A percentile compares a stretch with the other conserved stretches of the same genome.
Evolutionary conservation across 1,284 basidiomycete species (phyloP).

Genomic region (Microbotryum lychnidis-dioicae): DNA sequence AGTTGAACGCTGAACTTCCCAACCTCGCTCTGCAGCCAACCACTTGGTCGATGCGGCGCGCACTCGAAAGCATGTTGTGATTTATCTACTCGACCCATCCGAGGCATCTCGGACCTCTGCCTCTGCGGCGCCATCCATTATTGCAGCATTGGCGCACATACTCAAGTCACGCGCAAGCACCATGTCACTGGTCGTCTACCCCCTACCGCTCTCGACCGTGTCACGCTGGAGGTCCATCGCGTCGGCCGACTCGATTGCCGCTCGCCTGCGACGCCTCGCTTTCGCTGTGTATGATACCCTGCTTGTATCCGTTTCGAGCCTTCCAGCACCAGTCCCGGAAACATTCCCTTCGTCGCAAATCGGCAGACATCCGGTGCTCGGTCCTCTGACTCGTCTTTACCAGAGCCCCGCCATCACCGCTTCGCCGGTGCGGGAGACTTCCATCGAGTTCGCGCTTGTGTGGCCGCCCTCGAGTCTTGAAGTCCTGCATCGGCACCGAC

Average conservation of each 20-base stretch:
- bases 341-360: slow-evolving; percentile 30
- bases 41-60: slow-evolving; percentile 10
- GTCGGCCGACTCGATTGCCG: slow-evolving; percentile 39
- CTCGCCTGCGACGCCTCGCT: slow-evolving; percentile 48
- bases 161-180: slow-evolving; percentile 4
- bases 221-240: slow-evolving; percentile 43
- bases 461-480: slow-evolving; percentile 52
- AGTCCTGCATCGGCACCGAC: slow-evolving; percentile 57
- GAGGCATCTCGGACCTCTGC: slow-evolving; percentile 45
- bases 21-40: background rate
- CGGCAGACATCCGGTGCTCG: background rate
- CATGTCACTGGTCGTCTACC: slow-evolving; percentile 50
- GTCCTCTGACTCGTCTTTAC: slow-evolving; percentile 10
- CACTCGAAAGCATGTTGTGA: slow-evolving; percentile 40
- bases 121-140: slow-evolving; percentile 45
- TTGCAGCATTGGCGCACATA: slow-evolving; percentile 42
- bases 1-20: background rate
- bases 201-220: slow-evolving; percentile 58
- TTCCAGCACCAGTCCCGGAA: slow-evolving; percentile 45
- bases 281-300: slow-evolving; percentile 62
- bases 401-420: slow-evolving; percentile 21
- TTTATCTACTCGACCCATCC: slow-evolving; percentile 53
- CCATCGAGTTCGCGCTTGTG: slow-evolving; percentile 47
- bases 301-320: slow-evolving; percentile 52
- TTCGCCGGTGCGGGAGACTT: slow-evolving; percentile 1